phyloP scores from a whole-genome alignment of 2,329 filamentous ascomycete species.

The Claviceps fusiformis region DNA sequence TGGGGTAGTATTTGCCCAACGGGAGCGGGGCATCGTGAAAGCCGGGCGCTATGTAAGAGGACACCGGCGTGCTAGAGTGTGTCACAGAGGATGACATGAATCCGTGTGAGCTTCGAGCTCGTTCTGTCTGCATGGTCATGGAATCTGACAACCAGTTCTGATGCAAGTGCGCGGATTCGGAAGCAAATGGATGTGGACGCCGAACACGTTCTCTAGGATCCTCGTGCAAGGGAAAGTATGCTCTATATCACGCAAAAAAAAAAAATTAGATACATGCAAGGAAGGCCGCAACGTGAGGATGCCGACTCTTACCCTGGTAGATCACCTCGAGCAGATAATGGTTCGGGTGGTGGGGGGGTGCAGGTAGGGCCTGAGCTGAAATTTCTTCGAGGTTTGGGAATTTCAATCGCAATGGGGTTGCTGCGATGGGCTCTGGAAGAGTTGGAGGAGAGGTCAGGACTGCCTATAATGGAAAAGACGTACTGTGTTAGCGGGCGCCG shows the following conservation, averaged over 20 bases:
- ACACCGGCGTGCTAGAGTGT: conserved; percentile 28
- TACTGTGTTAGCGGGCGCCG: neutral
- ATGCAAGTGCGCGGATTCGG: conserved; percentile 26
- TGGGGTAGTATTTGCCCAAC: conserved; percentile 50
- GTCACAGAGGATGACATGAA: conserved; percentile 10
- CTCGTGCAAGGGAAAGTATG: conserved; percentile 48
- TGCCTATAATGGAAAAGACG: neutral
- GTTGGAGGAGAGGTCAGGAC: conserved; percentile 4
- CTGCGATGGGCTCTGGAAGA: conserved; percentile 16
- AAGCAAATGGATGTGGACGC: conserved; percentile 38
- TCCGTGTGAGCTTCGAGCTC: conserved; percentile 9
- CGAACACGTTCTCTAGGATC: conserved; percentile 33
- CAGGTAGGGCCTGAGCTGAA: conserved; percentile 25
- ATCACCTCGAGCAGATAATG: conserved; percentile 45
- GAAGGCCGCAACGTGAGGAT: neutral
- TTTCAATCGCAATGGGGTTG: conserved; percentile 40
- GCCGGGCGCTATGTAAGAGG: conserved; percentile 38
- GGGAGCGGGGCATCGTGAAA: conserved; percentile 34
- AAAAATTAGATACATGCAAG: neutral
- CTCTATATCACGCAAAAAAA: conserved; percentile 26
- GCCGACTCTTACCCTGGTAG: conserved; percentile 36
- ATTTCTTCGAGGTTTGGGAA: conserved; percentile 28
- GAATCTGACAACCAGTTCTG: conserved; percentile 21
- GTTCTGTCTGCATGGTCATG: conserved; percentile 13
- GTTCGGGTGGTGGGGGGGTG: conserved; percentile 30